Conservation (phyloP, 768 basidiomycete genomes). For the Leucogyrophana mollusca region DNA sequence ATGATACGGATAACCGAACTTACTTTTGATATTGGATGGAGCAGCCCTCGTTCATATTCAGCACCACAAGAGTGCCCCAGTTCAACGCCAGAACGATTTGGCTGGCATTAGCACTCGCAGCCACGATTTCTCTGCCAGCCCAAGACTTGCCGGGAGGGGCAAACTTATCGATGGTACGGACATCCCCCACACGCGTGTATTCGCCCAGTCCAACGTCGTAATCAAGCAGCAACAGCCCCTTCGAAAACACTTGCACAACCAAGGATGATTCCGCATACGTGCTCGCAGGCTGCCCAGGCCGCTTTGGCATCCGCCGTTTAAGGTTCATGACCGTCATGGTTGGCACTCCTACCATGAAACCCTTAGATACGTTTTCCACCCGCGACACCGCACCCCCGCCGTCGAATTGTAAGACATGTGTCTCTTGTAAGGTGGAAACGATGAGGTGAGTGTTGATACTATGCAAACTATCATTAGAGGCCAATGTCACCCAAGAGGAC, state of each 20-base stretch:
- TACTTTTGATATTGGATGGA: conserved; percentile 34
- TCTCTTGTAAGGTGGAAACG: conserved; percentile 56
- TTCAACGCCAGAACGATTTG: conserved; percentile 64
- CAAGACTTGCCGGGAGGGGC: conserved; percentile 16
- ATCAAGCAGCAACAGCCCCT: conserved; percentile 54
- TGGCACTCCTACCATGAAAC: conserved; percentile 46
- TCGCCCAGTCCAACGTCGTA: conserved; percentile 43
- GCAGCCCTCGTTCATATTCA: conserved; percentile 45
- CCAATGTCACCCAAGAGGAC: not conserved
- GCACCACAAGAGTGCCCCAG: conserved; percentile 49
- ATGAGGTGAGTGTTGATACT: conserved; percentile 59
- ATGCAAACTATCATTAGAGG: not conserved
- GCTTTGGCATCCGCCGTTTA: conserved; percentile 22
- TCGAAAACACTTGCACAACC: conserved; percentile 71
- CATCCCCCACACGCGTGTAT: conserved; percentile 39
- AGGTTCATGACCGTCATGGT: conserved; percentile 71
- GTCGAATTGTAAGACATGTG: conserved; percentile 53
- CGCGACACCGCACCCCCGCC: conserved; percentile 41
- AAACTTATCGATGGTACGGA: conserved; percentile 38
- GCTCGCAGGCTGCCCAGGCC: conserved; percentile 16
- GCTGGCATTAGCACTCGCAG: conserved; percentile 66
- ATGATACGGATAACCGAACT: conserved; percentile 8
- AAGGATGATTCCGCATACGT: conserved; percentile 47
- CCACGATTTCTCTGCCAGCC: conserved; percentile 51
- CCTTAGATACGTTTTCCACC: conserved; percentile 33